phyloP scores from a whole-genome alignment of 306 rosid genomes.

The Dalbergia oliveri region DNA sequence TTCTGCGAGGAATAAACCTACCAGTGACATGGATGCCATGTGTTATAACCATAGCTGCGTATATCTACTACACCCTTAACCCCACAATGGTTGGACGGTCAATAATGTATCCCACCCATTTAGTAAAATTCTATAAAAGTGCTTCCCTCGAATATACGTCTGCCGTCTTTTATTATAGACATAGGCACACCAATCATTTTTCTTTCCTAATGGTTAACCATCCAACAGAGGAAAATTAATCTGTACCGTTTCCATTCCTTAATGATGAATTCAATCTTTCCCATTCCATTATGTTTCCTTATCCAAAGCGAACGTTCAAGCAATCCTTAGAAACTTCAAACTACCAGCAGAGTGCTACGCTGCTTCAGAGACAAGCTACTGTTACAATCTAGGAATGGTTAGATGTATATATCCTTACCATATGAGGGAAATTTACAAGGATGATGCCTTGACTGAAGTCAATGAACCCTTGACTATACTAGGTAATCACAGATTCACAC shows the following conservation, averaged over 20 bases:
- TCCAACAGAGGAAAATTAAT: slow-evolving; percentile 15
- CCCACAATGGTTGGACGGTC: neutral
- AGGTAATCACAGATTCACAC: neutral
- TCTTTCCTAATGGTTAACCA: neutral
- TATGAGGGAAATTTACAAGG: neutral
- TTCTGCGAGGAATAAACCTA: neutral
- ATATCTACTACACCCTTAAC: neutral
- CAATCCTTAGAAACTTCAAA: slow-evolving; percentile 13
- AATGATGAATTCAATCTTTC: slow-evolving; percentile 5
- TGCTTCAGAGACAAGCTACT: neutral
- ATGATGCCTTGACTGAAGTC: neutral
- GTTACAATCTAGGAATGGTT: too few relatives aligned
- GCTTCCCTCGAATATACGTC: neutral
- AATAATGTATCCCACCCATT: neutral
- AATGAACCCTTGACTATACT: neutral
- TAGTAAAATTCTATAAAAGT: neutral
- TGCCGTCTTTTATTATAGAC: neutral
- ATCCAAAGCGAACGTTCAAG: neutral
- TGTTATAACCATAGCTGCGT: neutral
- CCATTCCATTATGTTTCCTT: slow-evolving; percentile 5
- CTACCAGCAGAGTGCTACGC: neutral
- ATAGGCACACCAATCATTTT: neutral
- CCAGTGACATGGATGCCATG: neutral
- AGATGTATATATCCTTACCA: neutral
- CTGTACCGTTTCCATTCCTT: neutral